Base-by-base conservation (phyloP, 176 grass and related monocot species). In the Alopecurus myosuroides region DNA sequence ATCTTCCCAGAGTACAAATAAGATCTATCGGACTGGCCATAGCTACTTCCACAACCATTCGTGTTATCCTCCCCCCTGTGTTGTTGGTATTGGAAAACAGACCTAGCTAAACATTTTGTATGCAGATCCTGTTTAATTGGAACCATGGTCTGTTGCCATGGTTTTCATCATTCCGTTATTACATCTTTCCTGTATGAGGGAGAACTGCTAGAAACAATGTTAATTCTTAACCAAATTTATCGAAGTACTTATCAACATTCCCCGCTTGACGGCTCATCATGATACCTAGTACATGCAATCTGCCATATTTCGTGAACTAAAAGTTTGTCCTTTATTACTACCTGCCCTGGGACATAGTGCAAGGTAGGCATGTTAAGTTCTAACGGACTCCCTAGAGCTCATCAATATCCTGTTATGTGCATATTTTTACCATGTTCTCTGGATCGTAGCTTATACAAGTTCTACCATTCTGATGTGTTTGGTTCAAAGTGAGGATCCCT, bases 401-500 rank as follows among this genome's bases (percentile, higher is more conserved):
- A 41, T 33, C 25, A 51, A 13, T 44, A 64, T 45, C 26, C n/a
- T 77, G 48, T 83, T 28, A 31, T 58, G 11, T 81, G 17, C 61
- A 77, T 85, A n/a, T 86, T 50, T 55, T 65, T 82, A 67, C 72
- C 45, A 78, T 84, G 37, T 70, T 79, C 13, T 34, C 8, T 20
- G 76, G 40, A 74, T 39, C 19, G 74, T 79, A 49, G 48, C 3
- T 1, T 40, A 18, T 83, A 40, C 57, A 68, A 79, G 45, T 83
- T 68, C 40, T 20, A 45, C 37, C 23, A 67, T 66, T 66, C 35
- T 76, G 58, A 76, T 57, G 56, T 74, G 41, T 74, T 76, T 70
- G 75, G 37, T 84, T 90, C 61, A 37, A 87, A 80, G 58, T 70
- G 80, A 58, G 31, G 75, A 62, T 68, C 60, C 58, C 26, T 90